phyloP scores from a whole-genome alignment of 2,329 filamentous ascomycete genomes.

The Clarireedia hainanense region DNA sequence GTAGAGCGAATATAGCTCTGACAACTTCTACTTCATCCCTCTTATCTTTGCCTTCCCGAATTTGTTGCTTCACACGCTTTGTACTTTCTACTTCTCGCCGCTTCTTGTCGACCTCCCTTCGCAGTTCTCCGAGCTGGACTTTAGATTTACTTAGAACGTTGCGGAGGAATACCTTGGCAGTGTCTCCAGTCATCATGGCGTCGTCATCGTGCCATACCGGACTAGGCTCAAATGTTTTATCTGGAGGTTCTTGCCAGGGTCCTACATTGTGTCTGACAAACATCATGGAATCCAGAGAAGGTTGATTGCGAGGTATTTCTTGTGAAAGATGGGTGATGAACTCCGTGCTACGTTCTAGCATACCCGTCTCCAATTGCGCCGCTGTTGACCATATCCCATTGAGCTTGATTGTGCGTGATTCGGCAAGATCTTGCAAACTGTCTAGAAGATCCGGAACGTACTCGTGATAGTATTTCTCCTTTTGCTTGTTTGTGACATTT shows the following conservation, averaged over 20 bases:
- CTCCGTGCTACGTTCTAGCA: conserved; percentile 64
- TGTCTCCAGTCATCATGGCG: conserved; percentile 75
- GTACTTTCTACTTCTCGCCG: conserved; percentile 74
- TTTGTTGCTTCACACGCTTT: conserved; percentile 64
- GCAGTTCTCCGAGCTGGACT: conserved; percentile 68
- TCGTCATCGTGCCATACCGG: conserved; percentile 96
- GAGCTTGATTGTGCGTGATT: conserved; percentile 76
- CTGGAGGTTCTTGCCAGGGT: conserved; percentile 72
- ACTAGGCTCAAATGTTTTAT: conserved; percentile 86
- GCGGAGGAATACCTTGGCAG: conserved; percentile 80
- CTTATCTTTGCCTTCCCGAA: conserved; percentile 79
- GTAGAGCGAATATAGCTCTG: conserved; percentile 71
- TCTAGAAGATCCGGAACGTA: conserved; percentile 92
- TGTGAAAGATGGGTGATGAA: conserved; percentile 64
- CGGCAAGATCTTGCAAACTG: conserved; percentile 85
- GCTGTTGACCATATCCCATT: conserved; percentile 82
- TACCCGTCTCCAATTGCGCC: conserved; percentile 69
- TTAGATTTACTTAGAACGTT: conserved; percentile 93
- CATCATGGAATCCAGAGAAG: conserved; percentile 93
- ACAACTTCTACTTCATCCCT: conserved; percentile 84
- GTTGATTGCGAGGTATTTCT: conserved; percentile 83
- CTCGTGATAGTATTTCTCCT: conserved; percentile 95
- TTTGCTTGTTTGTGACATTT: conserved; percentile 95
- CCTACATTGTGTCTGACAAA: conserved; percentile 88
- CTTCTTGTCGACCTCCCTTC: conserved; percentile 79